These are phyloP conservation scores for Rhizodiscina lignyota DNA, from an alignment of 495 filamentous ascomycete species.

Conservation along the genomic window DNA sequence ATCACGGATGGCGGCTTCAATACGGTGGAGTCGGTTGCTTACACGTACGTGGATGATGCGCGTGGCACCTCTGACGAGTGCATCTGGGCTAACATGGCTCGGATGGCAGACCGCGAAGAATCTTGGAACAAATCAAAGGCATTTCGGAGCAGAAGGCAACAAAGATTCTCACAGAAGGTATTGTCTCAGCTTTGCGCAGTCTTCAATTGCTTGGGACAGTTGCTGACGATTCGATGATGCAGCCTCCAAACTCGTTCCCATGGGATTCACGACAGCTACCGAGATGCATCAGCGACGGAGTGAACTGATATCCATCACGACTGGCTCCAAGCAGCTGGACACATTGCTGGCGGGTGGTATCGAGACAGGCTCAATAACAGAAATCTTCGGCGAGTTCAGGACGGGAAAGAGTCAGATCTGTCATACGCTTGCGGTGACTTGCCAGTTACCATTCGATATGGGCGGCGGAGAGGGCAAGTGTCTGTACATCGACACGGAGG, in stretches of 20 bases:
- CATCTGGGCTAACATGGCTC: not conserved
- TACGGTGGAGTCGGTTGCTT: slow-evolving; percentile 88
- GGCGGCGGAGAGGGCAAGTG: slow-evolving; percentile 97
- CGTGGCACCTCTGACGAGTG: not conserved
- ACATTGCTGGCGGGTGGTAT: slow-evolving; percentile 88
- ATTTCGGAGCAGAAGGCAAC: slow-evolving; percentile 92
- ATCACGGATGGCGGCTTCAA: slow-evolving; percentile 84
- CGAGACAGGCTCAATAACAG: slow-evolving; percentile 96
- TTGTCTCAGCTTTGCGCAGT: no score
- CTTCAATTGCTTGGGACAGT: not conserved
- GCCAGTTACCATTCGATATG: slow-evolving; percentile 96
- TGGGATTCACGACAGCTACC: slow-evolving; percentile 98
- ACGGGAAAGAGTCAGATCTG: slow-evolving; percentile 98
- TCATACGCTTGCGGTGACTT: slow-evolving; percentile 95
- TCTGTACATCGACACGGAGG: slow-evolving; percentile 97
- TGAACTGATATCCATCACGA: slow-evolving; percentile 94
- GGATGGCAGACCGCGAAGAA: slow-evolving; percentile 48
- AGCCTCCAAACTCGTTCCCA: slow-evolving; percentile 92
- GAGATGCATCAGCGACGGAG: slow-evolving; percentile 96
- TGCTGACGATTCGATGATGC: slow-evolving; percentile 2
- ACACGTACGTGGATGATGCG: slow-evolving; percentile 39
- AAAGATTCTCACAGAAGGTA: slow-evolving; percentile 86
- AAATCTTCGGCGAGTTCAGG: slow-evolving; percentile 94
- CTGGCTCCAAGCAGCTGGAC: slow-evolving; percentile 90
- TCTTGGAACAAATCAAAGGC: slow-evolving; percentile 87